Base-by-base conservation (phyloP, 345 rosid genomes). In the Euphorbia tirucalli region DNA sequence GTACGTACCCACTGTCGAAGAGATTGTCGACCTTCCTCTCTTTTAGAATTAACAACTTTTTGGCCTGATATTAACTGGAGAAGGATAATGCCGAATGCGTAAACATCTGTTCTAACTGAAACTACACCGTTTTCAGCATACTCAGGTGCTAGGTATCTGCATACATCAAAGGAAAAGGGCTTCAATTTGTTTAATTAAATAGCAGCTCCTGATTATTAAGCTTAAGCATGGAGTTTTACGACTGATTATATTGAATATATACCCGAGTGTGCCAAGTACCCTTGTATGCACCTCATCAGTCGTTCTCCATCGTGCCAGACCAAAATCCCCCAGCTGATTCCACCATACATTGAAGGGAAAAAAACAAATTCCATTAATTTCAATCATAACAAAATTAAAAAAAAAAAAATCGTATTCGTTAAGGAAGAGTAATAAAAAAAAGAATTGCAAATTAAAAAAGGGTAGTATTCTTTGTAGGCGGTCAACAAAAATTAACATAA, bases 261-360 rank as follows among this genome's bases (percentile, higher is more conserved):
- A 85, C 93, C 93, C 93, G 22, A 88, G 68, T 43, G 93, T 87
- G 62, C 90, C 90, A n/a, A 88, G 87, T 59, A 88, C 32, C 75
- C 82, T 81, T 61, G 89, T 87, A 27, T 82, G 86, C 63, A 77
- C 76, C 32, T 85, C 88, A 49, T 87, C 85, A 11, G 62, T 74
- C 15, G 82, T 79, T 78, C 84, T 86, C 93, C 90, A 86, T 80
- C 82, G 81, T 7, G 89, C 93, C 49, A 88, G 85, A 60, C 90
- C 93, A 79, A 88, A 87, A 84, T 88, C 93, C 55, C 93, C 89
- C 62, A 88, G 82, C 89, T 84, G 83, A 62, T 46, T 7, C n/a
- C n/a, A n/a, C n/a, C n/a, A n/a, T n/a, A n/a, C n/a, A n/a, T n/a
- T n/a, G n/a, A n/a, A n/a, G n/a, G n/a, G n/a, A n/a, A n/a, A n/a